A percentile compares a stretch with the other conserved stretches of the same genome.
phyloP scores from a whole-genome alignment of 2,329 filamentous ascomycete species.

The Byssoonygena ceratinophila region DNA sequence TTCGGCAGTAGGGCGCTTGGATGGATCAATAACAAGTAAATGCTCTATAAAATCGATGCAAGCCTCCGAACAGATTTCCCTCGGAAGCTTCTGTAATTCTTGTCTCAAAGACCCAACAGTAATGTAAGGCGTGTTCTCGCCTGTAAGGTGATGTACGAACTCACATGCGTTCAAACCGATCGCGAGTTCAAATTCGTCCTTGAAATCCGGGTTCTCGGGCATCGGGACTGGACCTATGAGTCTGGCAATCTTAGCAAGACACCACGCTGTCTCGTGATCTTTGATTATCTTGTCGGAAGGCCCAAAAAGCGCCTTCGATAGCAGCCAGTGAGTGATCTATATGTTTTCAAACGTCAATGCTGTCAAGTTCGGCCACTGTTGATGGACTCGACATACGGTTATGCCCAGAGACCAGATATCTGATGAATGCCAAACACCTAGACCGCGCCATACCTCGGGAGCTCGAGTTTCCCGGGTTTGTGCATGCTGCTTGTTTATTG shows the following conservation, averaged over 20 bases:
- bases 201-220: constrained; percentile 4
- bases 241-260: constrained; percentile 12
- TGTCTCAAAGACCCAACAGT: background rate
- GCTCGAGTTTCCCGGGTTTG: constrained; percentile 13
- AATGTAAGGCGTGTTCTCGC: background rate
- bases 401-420: constrained; percentile 15
- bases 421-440: constrained; percentile 14
- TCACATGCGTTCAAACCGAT: background rate
- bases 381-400: constrained; percentile 11
- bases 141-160: background rate
- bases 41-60: constrained; percentile 11
- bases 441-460: constrained; percentile 14
- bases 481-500: constrained; percentile 7
- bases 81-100: constrained; percentile 7
- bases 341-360: too few relatives aligned
- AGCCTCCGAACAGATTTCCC: constrained; percentile 1
- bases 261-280: constrained; percentile 11
- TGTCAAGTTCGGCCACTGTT: too few relatives aligned
- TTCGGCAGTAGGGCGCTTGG: constrained; percentile 5
- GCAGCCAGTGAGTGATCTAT: constrained; percentile 11
- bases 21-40: constrained; percentile 11
- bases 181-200: constrained; percentile 12
- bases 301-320: constrained; percentile 9
- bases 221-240: constrained; percentile 7
- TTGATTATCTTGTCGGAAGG: constrained; percentile 4